Evolutionary conservation across 805 yeast species (phyloP), one percentile per base, ranked within the genome.

Genomic region (Lipomyces chichibuensis): DNA sequence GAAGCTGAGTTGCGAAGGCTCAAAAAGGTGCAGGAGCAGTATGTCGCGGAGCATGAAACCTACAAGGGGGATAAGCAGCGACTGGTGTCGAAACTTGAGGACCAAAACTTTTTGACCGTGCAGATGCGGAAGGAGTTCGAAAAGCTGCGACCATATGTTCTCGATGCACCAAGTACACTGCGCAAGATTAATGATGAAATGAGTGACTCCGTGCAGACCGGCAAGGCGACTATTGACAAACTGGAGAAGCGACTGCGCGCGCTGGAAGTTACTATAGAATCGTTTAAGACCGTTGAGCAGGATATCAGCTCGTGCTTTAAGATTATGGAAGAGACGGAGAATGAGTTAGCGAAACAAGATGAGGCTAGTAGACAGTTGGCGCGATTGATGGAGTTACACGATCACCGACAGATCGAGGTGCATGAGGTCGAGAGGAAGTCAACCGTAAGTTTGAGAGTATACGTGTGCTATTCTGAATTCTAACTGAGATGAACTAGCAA

Each of bases 61-160:
- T 90, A 90, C 77, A 88, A 87, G 76, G 78, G 82, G 20, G 87
- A 87, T 60, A 91, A 90, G 75, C 78, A 80, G n/a, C 77, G 84
- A 53, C 75, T 89, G 63, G 81, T 87, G 20, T 84, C 84, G 58
- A 84, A 85, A 64, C 76, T 89, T 8, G 91, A 90, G 71, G 87
- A 87, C 67, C 83, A 84, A 64, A 86, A 84, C 65, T 87, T 84
- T 64, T 77, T 87, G 55, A 79, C 86, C 20, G 77, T 84, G 14
- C 91, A 88, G 65, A 58, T 86, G 1, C 84, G 83, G 62, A 84
- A 85, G 59, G 88, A 87, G 61, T 77, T 86, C 27, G 91, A 87
- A 46, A 85, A 84, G 68, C 78, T 90, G 62, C 82, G 84, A 65
- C 83, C 84, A 39, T 89, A 88, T 72, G 81, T 88, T 2, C 82